A percentile compares a stretch with the other conserved stretches of the same genome.
Conservation (phyloP, 1,284 basidiomycete species). For the Mixia osmundae region DNA sequence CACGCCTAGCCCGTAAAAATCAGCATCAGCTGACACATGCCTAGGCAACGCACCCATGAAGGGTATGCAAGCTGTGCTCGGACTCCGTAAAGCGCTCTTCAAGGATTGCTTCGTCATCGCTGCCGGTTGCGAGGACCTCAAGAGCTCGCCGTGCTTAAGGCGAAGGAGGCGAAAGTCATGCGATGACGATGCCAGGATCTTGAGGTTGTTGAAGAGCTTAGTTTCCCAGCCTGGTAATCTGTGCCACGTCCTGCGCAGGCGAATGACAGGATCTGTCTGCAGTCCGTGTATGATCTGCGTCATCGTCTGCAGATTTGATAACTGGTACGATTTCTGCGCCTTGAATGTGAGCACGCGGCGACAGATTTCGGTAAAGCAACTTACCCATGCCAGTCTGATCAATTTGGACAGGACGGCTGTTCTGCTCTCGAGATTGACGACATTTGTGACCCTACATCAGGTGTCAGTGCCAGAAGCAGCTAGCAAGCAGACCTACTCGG, state of each 20-base stretch:
- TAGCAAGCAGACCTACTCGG: conserved; percentile 16
- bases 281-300: conserved; percentile 61
- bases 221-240: conserved; percentile 47
- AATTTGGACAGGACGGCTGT: conserved; percentile 47
- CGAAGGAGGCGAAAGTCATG: conserved; percentile 57
- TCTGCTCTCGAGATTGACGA: conserved; percentile 30
- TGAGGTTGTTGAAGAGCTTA: conserved; percentile 51
- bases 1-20: conserved; percentile 26
- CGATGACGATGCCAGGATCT: conserved; percentile 37
- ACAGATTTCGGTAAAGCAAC: conserved; percentile 17
- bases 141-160: conserved; percentile 20
- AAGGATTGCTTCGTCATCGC: conserved; percentile 21
- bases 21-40: neutral
- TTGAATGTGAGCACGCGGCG: conserved; percentile 2
- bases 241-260: conserved; percentile 43
- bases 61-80: conserved; percentile 42
- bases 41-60: conserved; percentile 37
- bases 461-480: too few relatives aligned
- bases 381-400: conserved; percentile 62
- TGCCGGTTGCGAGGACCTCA: conserved; percentile 2
- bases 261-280: conserved; percentile 43
- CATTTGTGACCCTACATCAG: conserved; percentile 17
- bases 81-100: too few relatives aligned
- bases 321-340: conserved; percentile 50
- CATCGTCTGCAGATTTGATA: conserved; percentile 56